phyloP scores from a whole-genome alignment of 148 eudicot species.

The Camellia lanceoleosa region DNA sequence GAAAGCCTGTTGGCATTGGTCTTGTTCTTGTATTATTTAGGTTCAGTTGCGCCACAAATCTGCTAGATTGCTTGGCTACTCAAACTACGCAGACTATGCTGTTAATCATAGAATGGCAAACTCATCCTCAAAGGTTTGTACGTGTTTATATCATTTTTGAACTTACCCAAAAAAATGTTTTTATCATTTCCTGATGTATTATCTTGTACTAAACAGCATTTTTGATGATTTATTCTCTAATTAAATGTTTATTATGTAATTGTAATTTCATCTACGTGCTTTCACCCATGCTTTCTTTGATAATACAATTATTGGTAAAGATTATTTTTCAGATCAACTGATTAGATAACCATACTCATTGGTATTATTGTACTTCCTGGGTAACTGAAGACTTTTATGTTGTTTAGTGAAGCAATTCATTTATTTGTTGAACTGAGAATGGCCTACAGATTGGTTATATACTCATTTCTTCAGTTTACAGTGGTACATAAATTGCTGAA shows the following conservation, averaged over 20 bases:
- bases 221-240: neutral
- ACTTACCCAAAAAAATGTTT: no score
- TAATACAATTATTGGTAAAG: neutral
- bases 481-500: neutral
- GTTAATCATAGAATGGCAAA: slow-evolving; percentile 73
- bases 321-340: neutral
- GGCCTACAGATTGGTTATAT: neutral
- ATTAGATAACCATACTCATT: neutral
- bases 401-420: neutral
- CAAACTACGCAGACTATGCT: slow-evolving; percentile 85
- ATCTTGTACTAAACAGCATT: neutral
- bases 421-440: neutral
- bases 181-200: neutral
- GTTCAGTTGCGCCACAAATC: slow-evolving; percentile 78
- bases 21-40: slow-evolving; percentile 34
- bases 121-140: slow-evolving; percentile 71
- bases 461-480: neutral
- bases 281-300: neutral
- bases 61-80: slow-evolving; percentile 89
- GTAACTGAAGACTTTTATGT: neutral
- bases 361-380: neutral
- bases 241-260: neutral
- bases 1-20: neutral
- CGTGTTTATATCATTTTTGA: slow-evolving; percentile 10
- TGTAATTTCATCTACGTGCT: neutral